Evolutionary conservation across 1,284 basidiomycete species (phyloP).

Genomic region (Ganoderma resinaceum): DNA sequence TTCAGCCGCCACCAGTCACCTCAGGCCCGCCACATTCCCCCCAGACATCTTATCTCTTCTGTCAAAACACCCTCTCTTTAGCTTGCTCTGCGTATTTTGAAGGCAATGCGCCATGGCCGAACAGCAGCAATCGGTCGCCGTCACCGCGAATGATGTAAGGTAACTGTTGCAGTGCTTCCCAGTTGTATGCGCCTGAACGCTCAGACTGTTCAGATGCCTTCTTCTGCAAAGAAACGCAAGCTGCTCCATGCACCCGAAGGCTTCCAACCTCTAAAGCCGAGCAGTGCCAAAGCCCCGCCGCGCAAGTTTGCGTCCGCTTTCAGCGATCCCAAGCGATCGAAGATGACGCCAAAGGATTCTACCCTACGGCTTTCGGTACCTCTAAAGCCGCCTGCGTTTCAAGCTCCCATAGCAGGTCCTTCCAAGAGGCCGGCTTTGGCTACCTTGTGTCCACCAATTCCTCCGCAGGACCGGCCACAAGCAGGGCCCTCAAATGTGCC

Average conservation of each 20-base stretch:
- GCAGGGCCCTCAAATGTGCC: conserved; percentile 9
- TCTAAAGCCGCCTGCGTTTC: neutral
- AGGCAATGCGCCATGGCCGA: neutral
- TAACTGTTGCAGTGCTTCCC: neutral
- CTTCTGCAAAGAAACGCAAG: conserved; percentile 26
- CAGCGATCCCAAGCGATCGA: conserved; percentile 18
- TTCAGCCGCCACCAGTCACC: neutral
- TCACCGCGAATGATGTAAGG: conserved; percentile 2
- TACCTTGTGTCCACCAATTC: neutral
- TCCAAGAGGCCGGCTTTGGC: neutral
- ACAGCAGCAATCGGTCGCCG: neutral
- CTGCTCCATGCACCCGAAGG: conserved; percentile 23
- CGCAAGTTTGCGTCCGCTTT: conserved; percentile 30
- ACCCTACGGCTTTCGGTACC: neutral
- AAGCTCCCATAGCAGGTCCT: conserved; percentile 5
- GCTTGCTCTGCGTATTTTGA: neutral
- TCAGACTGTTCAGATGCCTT: neutral
- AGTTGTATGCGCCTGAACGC: neutral
- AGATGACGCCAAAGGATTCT: conserved; percentile 8
- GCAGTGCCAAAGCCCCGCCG: conserved; percentile 9
- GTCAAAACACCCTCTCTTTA: neutral
- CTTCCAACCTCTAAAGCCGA: conserved; percentile 12
- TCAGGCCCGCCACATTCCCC: neutral
- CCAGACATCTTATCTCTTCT: neutral
- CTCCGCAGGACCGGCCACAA: neutral